A percentile compares a stretch with the other conserved stretches of the same genome.
These are phyloP conservation scores for Plectosphaerella plurivora DNA, from an alignment of 2,329 filamentous ascomycete species.

Conservation along the genomic window DNA sequence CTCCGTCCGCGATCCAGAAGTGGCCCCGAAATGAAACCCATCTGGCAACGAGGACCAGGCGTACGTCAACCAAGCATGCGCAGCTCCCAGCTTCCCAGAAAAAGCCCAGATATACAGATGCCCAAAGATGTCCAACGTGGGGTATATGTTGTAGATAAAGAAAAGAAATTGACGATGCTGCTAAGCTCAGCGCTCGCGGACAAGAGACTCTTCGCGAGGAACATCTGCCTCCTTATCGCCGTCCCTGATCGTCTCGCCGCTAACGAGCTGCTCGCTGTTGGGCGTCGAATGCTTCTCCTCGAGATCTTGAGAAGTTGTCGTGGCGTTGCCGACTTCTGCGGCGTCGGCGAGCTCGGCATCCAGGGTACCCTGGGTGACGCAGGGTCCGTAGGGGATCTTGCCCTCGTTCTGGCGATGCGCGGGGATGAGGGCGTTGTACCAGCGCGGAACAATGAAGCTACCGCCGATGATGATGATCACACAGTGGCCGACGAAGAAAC, in stretches of 20 bases:
- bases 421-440: constrained; percentile 49
- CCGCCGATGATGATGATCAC: constrained; percentile 39
- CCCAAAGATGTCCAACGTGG: too few relatives aligned
- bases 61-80: too few relatives aligned
- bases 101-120: too few relatives aligned
- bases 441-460: constrained; percentile 47
- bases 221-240: not conserved
- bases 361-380: constrained; percentile 7
- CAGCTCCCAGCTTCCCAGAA: too few relatives aligned
- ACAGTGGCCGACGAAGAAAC: constrained; percentile 42
- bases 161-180: too few relatives aligned
- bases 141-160: too few relatives aligned
- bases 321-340: not conserved
- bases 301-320: not conserved
- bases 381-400: constrained; percentile 19
- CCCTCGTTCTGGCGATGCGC: constrained; percentile 39
- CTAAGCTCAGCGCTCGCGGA: not conserved
- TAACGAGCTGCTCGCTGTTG: not conserved
- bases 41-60: too few relatives aligned
- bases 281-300: constrained; percentile 2
- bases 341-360: constrained; percentile 9
- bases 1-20: too few relatives aligned
- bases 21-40: too few relatives aligned
- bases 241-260: not conserved
- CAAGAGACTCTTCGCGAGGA: not conserved